phyloP scores from a whole-genome alignment of 371 early-diverging fungal species.

The Sanchytrium tribonematis region DNA sequence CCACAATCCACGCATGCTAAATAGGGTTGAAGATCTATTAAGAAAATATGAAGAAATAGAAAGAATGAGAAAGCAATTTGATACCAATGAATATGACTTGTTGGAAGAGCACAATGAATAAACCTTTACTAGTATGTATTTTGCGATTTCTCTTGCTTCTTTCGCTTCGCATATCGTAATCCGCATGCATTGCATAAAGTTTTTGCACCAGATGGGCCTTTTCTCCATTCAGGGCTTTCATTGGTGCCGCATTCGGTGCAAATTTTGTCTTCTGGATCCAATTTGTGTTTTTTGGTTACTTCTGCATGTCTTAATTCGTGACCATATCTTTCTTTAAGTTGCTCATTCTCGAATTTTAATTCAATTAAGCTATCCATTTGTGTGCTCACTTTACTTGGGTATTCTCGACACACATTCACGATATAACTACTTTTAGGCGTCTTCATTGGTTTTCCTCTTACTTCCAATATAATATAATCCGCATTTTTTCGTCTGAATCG shows the following conservation, averaged over 20 bases:
- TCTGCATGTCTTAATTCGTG: not conserved
- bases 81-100: too few species aligned
- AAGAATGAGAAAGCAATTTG: too few species aligned
- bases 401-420: not conserved
- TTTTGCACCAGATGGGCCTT: not conserved
- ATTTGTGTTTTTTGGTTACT: not conserved
- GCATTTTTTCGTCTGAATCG: not conserved
- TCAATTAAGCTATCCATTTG: not conserved
- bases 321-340: not conserved
- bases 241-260: slow-evolving; percentile 9
- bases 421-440: not conserved
- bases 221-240: slow-evolving; percentile 1
- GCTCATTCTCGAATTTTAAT: not conserved
- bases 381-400: not conserved
- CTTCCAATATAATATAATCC: not conserved
- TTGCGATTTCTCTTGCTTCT: not conserved
- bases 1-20: too few species aligned
- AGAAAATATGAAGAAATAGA: too few species aligned
- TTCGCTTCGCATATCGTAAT: not conserved
- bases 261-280: not conserved
- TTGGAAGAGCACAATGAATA: too few species aligned
- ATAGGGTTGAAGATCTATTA: too few species aligned
- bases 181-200: slow-evolving; percentile 2
- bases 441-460: not conserved
- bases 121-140: too few species aligned